Evolutionary conservation across 2,329 filamentous ascomycete species (phyloP).

Genomic region (Fusarium euwallaceae): DNA sequence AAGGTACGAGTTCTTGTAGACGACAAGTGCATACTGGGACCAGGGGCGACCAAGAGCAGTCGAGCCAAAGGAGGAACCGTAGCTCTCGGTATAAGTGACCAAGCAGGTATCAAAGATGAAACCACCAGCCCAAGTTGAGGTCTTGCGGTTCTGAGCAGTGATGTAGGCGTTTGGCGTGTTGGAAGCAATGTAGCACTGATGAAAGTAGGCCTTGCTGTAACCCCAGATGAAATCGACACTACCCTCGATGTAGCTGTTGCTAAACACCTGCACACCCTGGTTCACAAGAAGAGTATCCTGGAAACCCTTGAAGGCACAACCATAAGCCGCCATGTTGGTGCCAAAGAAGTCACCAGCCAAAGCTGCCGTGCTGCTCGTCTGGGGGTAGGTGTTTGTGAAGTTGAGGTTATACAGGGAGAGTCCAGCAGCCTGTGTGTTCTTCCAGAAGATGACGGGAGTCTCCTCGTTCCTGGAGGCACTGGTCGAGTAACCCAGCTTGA

Average conservation of each 20-base stretch:
- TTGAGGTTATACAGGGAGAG: constrained; percentile 73
- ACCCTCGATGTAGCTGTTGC: constrained; percentile 53
- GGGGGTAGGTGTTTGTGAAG: constrained; percentile 60
- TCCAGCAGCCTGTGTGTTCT: constrained; percentile 58
- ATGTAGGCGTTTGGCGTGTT: constrained; percentile 51
- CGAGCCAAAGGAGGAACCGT: constrained; percentile 48
- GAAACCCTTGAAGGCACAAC: constrained; percentile 59
- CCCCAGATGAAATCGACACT: constrained; percentile 47
- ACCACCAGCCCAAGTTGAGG: constrained; percentile 47
- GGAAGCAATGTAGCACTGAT: constrained; percentile 54
- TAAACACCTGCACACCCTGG: constrained; percentile 60
- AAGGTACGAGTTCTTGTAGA: constrained; percentile 63
- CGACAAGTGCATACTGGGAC: constrained; percentile 59
- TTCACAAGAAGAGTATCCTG: constrained; percentile 65
- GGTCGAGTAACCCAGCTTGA: constrained; percentile 47
- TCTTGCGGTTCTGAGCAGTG: constrained; percentile 50
- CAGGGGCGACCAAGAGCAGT: constrained; percentile 64
- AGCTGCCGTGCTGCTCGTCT: constrained; percentile 58
- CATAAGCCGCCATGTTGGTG: constrained; percentile 53
- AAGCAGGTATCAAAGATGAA: constrained; percentile 51
- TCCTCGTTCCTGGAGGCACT: constrained; percentile 56
- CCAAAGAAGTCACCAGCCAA: constrained; percentile 54
- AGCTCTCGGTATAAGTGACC: constrained; percentile 46
- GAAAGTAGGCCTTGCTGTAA: constrained; percentile 52
- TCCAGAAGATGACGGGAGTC: constrained; percentile 60